A percentile compares a stretch with the other conserved stretches of the same genome.
Evolutionary conservation across 495 filamentous ascomycete species (phyloP).

Genomic region (Baudoinia panamericana): DNA sequence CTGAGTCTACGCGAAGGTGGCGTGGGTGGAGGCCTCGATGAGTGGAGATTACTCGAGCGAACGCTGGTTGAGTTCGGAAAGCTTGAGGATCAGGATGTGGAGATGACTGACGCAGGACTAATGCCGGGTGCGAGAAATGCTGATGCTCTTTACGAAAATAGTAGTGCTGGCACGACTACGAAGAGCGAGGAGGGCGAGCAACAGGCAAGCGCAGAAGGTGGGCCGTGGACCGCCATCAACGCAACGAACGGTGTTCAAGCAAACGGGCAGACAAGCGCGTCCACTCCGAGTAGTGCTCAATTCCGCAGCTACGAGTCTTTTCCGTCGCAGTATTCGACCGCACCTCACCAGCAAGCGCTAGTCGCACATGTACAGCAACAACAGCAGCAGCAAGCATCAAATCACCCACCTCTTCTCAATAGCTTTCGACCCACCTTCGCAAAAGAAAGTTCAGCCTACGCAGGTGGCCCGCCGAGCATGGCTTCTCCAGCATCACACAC

Average conservation of each 20-base stretch:
- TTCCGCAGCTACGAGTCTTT: slow-evolving; percentile 18
- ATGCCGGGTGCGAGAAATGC: slow-evolving; percentile 2
- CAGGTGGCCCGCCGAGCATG: slow-evolving; percentile 10
- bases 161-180: slow-evolving; percentile 16
- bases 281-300: slow-evolving; percentile 10
- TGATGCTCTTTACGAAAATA: slow-evolving; percentile 17
- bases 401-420: slow-evolving; percentile 5
- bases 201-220: slow-evolving; percentile 10
- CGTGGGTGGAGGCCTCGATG: slow-evolving; percentile 52
- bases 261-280: slow-evolving; percentile 5
- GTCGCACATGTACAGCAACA: neutral
- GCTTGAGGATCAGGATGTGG: slow-evolving; percentile 33
- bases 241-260: slow-evolving; percentile 10
- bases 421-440: slow-evolving; percentile 15
- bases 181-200: slow-evolving; percentile 23
- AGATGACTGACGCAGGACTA: slow-evolving; percentile 21
- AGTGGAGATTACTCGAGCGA: slow-evolving; percentile 52
- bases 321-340: slow-evolving; percentile 2
- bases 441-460: neutral
- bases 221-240: slow-evolving; percentile 27
- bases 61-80: slow-evolving; percentile 44
- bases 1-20: slow-evolving; percentile 40
- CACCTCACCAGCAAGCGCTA: slow-evolving; percentile 1
- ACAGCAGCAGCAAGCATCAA: neutral
- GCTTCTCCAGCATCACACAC: slow-evolving; percentile 13